Conservation (phyloP, 2,329 filamentous ascomycete species). For the Colletotrichum euphorbiae region DNA sequence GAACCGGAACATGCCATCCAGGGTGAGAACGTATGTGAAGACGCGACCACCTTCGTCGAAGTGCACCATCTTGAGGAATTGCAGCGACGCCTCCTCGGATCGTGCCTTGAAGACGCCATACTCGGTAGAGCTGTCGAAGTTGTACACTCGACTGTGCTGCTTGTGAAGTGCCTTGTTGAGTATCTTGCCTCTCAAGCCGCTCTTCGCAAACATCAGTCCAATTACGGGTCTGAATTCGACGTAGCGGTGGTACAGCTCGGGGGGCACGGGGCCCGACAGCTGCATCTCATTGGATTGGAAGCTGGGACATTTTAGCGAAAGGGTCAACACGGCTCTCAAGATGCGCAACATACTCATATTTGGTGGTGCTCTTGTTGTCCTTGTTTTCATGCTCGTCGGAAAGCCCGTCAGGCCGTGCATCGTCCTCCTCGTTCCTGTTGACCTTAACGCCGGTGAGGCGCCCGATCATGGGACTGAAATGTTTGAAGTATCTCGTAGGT, state of each 20-base stretch:
- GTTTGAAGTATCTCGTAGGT: conserved; percentile 80
- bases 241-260: conserved; percentile 87
- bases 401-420: conserved; percentile 47
- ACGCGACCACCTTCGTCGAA: conserved; percentile 87
- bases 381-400: conserved; percentile 38
- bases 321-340: background rate
- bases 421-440: conserved; percentile 67
- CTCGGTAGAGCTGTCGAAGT: conserved; percentile 81
- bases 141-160: conserved; percentile 90
- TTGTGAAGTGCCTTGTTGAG: conserved; percentile 89
- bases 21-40: conserved; percentile 91
- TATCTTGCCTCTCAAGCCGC: conserved; percentile 81
- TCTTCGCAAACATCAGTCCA: conserved; percentile 85
- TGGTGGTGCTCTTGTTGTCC: conserved; percentile 68
- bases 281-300: conserved; percentile 96
- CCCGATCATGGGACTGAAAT: conserved; percentile 91
- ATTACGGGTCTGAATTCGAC: conserved; percentile 95
- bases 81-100: conserved; percentile 76
- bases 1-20: conserved; percentile 89
- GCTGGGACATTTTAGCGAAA: conserved; percentile 54
- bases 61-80: conserved; percentile 88
- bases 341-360: conserved; percentile 76
- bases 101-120: conserved; percentile 76
- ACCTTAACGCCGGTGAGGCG: conserved; percentile 80
- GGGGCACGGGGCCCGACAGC: conserved; percentile 83